Base-by-base conservation (phyloP, 2,329 filamentous ascomycete genomes). In the Pleurostoma richardsiae region DNA sequence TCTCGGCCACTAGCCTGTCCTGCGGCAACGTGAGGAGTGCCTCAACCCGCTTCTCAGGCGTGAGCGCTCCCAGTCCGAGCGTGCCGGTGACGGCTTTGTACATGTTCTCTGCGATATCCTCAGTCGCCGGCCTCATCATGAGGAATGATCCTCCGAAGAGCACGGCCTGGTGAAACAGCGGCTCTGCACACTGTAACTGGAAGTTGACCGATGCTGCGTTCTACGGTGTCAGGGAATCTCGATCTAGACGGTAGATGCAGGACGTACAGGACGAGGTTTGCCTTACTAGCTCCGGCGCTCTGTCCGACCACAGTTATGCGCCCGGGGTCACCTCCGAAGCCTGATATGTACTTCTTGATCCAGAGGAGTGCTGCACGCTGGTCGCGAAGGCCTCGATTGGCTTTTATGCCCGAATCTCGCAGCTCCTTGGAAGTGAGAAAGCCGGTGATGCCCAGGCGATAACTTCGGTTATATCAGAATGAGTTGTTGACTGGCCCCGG, bases 351-450 rank as follows among this genome's bases (percentile, higher is more conserved):
- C 39, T 71, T 57, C 45, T 76, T 70, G 3, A 82, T 68, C 80
- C 80, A 84, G 53, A 80, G 65, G 6, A 84, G 45, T 10, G 45
- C 45, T 29, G 38, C 33, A 27, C 41, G n/a, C n/a, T 47, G 45
- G 67, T 73, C 54, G 56, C 71, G 49, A 52, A 63, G 43, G 57
- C 65, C 52, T 64, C 68, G 47, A 61, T 73, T 52, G 1, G 67
- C 56, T 28, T 65, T 66, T 44, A 67, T 71, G 0, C 71, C 73
- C 4, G 67, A 68, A 27, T 68, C 59, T 4, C 67, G 63, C 19
- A 79, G 58, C 42, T 75, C 74, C 40, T 67, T 56, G 0, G 74
- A 77, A 3, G 72, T 74, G 44, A 78, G 49, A 48, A 76, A 75
- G 2, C 74, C 70, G 8, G 67, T 60, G 4, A 60, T 57, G 5